These are phyloP conservation scores for Pseudotsuga menziesii DNA, from an alignment of 75 land plant genomes.

Conservation along the genomic window DNA sequence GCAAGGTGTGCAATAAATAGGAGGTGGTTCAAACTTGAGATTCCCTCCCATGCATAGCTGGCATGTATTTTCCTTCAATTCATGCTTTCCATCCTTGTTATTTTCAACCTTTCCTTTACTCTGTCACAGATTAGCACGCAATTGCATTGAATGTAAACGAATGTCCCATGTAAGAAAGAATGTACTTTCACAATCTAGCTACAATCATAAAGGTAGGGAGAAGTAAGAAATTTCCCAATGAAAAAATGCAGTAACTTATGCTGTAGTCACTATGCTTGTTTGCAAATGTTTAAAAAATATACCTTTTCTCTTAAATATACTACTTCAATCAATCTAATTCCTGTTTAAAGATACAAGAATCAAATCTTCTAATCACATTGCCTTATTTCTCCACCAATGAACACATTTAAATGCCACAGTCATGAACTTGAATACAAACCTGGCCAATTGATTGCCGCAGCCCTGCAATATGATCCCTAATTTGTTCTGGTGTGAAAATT, in stretches of 20 bases:
- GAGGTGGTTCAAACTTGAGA: constrained; percentile 96
- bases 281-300: not conserved
- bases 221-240: not conserved
- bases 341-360: not conserved
- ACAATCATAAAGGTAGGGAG: not conserved
- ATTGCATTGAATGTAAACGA: not conserved
- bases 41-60: constrained; percentile 93
- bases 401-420: not conserved
- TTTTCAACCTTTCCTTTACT: constrained; percentile 94
- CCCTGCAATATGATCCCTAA: constrained; percentile 80
- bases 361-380: not conserved
- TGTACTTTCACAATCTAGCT: constrained; percentile 1
- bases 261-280: not conserved
- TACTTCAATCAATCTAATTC: not conserved
- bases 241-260: constrained; percentile 3
- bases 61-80: constrained; percentile 93
- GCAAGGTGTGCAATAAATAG: constrained; percentile 89
- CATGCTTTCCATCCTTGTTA: constrained; percentile 88
- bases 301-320: not conserved
- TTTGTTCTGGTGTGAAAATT: constrained; percentile 93
- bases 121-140: constrained; percentile 27
- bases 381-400: constrained; percentile 3
- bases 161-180: not conserved
- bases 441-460: constrained; percentile 96
- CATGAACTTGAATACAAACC: constrained; percentile 28